Evolutionary conservation across 2,329 filamentous ascomycete species (phyloP), one percentile per base, ranked within the genome.

Genomic region (Fusarium torreyae): DNA sequence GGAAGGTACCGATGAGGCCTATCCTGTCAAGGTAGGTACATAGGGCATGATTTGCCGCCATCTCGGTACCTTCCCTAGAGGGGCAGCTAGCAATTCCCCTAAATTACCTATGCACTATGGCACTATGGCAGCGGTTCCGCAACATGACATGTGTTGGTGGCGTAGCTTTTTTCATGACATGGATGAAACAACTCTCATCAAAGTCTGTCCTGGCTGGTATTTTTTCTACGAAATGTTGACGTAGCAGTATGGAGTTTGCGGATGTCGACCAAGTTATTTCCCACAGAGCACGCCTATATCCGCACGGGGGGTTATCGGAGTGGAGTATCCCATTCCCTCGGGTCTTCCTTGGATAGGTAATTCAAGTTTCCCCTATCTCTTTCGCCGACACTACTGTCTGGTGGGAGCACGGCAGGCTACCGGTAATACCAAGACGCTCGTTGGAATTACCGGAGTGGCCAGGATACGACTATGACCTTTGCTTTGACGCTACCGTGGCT

Each of bases 241-340:
- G 61, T 60, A 63, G 44, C 52, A 26, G 38, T 38, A n/a, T 54
- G 53, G 50, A 65, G 34, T 56, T 48, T 36, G 13, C 34, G 59
- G 44, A 42, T 18, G 40, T 65, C 14, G 31, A 36, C 53, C 45
- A 40, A 46, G 28, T 42, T 42, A 51, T 64, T 57, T 50, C 51
- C 51, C 39, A 48, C 45, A 46, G 17, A 34, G 36, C 46, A 45
- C 43, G 36, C 51, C 38, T 65, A 61, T 70, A 61, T 68, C 55
- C 54, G 58, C 48, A 49, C 43, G 45, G 67, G 63, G 63, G 40
- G 31, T 48, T 53, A 31, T 45, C 51, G 45, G 57, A 34, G 66
- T 58, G 66, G 66, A 67, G 62, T 40, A 57, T 58, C 33, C 60
- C 66, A 40, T 53, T 33, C 60, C 51, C 60, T 65, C 62, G 62